Conservation (phyloP, 306 rosid genomes). For the Chamaecrista fasciculata region DNA sequence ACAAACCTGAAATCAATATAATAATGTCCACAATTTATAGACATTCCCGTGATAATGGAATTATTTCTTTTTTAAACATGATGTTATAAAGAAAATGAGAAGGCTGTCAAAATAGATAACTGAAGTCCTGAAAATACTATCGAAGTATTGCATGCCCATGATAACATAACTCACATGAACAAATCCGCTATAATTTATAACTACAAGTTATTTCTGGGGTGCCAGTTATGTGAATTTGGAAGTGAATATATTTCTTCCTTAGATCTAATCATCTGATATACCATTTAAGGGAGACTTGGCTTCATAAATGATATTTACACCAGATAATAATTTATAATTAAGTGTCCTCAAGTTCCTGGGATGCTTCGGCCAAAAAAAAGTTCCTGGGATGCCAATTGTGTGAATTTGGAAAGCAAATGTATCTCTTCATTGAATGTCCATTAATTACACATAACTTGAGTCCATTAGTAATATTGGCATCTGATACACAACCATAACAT, state of each 20-base stretch:
- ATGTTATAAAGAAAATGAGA: background rate
- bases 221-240: no score
- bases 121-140: background rate
- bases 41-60: background rate
- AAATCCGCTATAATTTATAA: background rate
- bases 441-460: background rate
- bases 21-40: background rate
- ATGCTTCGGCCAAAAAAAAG: no score
- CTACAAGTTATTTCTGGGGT: no score
- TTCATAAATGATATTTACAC: background rate
- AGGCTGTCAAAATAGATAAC: background rate
- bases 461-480: background rate
- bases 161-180: background rate
- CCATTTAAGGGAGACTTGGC: background rate
- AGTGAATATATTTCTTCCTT: background rate
- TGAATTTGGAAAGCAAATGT: background rate
- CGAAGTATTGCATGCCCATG: background rate
- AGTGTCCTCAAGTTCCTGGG: no score
- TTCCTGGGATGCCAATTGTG: background rate
- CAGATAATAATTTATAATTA: background rate
- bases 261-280: background rate
- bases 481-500: background rate
- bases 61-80: background rate
- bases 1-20: conserved; percentile 34
- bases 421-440: background rate